These are phyloP conservation scores for Skeletonema costatum DNA, from an alignment of 108 stramenopile genomes.

Conservation along the genomic window DNA sequence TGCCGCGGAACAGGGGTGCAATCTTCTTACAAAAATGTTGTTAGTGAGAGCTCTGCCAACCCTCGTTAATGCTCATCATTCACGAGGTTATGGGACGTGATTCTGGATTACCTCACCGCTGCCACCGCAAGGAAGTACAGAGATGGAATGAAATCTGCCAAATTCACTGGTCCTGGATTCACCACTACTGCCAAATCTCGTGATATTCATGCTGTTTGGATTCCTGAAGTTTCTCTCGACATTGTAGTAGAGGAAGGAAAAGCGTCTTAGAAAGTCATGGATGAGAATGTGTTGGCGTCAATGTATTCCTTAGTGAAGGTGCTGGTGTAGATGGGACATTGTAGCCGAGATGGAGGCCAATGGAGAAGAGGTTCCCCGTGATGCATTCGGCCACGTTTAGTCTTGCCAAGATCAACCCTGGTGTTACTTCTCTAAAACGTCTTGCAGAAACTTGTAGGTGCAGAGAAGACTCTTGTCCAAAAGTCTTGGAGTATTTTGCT, in stretches of 20 bases:
- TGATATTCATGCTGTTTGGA: constrained; percentile 92
- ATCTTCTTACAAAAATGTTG: constrained; percentile 87
- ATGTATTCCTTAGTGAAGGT: constrained; percentile 92
- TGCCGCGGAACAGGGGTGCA: constrained; percentile 85
- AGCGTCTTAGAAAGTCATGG: constrained; percentile 87
- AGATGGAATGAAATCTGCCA: constrained; percentile 47
- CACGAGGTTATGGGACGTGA: constrained; percentile 95
- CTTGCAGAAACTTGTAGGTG: constrained; percentile 71
- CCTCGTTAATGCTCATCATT: constrained; percentile 94
- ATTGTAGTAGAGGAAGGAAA: constrained; percentile 78
- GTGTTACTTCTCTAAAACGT: constrained; percentile 84
- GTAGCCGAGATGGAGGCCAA: constrained; percentile 76
- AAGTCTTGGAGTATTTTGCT: constrained; percentile 92
- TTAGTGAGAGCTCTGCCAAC: constrained; percentile 80
- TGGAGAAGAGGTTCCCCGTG: constrained; percentile 69
- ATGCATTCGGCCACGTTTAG: constrained; percentile 93
- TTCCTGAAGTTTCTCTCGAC: constrained; percentile 80
- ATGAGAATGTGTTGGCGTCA: constrained; percentile 84
- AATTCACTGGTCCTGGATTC: constrained; percentile 52
- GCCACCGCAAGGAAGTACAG: constrained; percentile 81
- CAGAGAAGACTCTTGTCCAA: constrained; percentile 92
- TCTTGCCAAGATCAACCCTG: constrained; percentile 89
- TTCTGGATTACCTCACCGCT: constrained; percentile 86
- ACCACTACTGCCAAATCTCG: constrained; percentile 52
- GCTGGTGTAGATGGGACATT: constrained; percentile 87